Evolutionary conservation across 192 early-diverging fungal genomes (phyloP), one percentile per base, ranked within the genome.

Genomic region (Gaertneriomyces semiglobifer): DNA sequence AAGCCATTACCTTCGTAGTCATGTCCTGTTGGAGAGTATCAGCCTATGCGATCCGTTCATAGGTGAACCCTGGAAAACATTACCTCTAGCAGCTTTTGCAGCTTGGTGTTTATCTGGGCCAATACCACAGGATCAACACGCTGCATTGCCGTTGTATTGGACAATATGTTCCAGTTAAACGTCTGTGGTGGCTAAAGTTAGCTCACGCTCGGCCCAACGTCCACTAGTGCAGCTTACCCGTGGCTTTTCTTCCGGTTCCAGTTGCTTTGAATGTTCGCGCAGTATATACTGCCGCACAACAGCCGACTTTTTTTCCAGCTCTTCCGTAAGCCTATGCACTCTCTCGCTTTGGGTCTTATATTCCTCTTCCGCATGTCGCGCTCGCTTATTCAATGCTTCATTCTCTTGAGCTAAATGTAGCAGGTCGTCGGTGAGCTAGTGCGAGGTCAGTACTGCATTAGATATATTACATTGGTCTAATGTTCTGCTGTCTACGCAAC

Each of bases 1-100:
- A n/a, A n/a, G 14, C 48, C 48, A 51, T n/a, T 0, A 18, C 14
- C 48, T n/a, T 51, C 48, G 48, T n/a, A n/a, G 14, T 51, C 14
- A 51, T 12, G 25, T 39, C 12, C 20, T 12, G 12, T 58, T 14
- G 56, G 1, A 20, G n/a, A 18, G 12, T 12, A 14, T 58, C 12
- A 20, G 12, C 2, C 16, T 25, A 25, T 58, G 12, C 12, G 38
- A 39, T 14, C 18, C 14, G 12, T 50, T 14, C 12, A 57, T 18
- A 10, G 14, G 19, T 38, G 19, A 0, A 20, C 61, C 11, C 25
- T 2, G 2, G 25, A 33, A 33, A 33, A 33, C 25, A 33, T 1
- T 18, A 81, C 81, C 70, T 83, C 83, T 33, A 84, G 65, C 12
- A 84, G 69, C 64, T 81, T 84, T 56, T 84, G 83, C 80, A 84